These are phyloP conservation scores for Phaeosphaeriaceae sp. DNA, from an alignment of 2,329 filamentous ascomycete species.

Conservation along the genomic window DNA sequence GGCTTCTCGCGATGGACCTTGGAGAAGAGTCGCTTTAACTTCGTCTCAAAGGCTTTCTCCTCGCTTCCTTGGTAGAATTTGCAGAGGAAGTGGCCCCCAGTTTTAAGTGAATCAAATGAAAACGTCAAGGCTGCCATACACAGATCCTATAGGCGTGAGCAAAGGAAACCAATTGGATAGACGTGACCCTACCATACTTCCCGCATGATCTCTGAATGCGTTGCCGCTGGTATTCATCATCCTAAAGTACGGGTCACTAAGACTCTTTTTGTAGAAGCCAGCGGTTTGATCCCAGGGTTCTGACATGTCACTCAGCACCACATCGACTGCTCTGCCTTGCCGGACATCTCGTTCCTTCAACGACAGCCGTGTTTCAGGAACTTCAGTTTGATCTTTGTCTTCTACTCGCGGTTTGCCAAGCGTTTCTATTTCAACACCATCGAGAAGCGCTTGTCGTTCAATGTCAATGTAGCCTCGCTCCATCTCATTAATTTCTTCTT, in stretches of 20 bases:
- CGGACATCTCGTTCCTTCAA: slow-evolving; percentile 46
- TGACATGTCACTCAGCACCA: slow-evolving; percentile 99
- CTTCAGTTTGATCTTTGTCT: slow-evolving; percentile 27
- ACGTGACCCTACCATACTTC: slow-evolving; percentile 80
- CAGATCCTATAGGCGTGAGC: slow-evolving; percentile 70
- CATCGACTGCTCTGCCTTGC: slow-evolving; percentile 73
- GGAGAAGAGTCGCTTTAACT: slow-evolving; percentile 76
- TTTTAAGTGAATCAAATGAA: slow-evolving; percentile 79
- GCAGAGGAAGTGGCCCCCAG: slow-evolving; percentile 90
- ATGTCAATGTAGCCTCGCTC: slow-evolving; percentile 70
- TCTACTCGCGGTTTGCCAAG: slow-evolving; percentile 16
- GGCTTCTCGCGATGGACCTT: slow-evolving; percentile 90
- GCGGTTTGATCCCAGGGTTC: slow-evolving; percentile 86
- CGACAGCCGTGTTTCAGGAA: slow-evolving; percentile 33
- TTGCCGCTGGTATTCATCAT: slow-evolving; percentile 99
- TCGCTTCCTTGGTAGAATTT: slow-evolving; percentile 96
- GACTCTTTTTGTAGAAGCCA: slow-evolving; percentile 81
- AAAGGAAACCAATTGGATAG: background rate
- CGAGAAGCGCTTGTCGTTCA: slow-evolving; percentile 59
- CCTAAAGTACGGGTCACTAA: slow-evolving; percentile 96
- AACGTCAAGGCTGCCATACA: slow-evolving; percentile 86
- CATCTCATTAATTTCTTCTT: slow-evolving; percentile 50
- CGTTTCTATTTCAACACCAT: slow-evolving; percentile 28
- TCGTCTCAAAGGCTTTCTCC: slow-evolving; percentile 78
- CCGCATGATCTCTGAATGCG: slow-evolving; percentile 82